These are phyloP conservation scores for Pyrenula aspistea DNA, from an alignment of 495 filamentous ascomycete genomes.

Conservation along the genomic window DNA sequence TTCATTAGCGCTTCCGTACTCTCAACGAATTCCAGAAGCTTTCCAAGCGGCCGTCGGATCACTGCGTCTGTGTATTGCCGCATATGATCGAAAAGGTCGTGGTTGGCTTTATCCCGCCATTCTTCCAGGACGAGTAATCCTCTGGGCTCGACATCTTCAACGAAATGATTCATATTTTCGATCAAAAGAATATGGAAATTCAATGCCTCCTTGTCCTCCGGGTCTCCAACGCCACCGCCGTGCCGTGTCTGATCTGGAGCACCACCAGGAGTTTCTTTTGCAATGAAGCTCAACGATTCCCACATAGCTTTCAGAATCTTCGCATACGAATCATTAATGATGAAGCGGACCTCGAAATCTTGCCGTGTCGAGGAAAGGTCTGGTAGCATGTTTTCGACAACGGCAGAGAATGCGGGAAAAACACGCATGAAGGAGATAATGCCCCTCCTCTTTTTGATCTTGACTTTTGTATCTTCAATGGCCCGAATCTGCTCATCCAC, in stretches of 20 bases:
- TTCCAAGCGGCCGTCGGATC: conserved; percentile 78
- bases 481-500: conserved; percentile 89
- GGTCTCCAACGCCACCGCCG: conserved; percentile 31
- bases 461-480: conserved; percentile 98
- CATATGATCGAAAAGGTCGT: conserved; percentile 82
- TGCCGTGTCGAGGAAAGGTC: conserved; percentile 28
- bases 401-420: conserved; percentile 72
- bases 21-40: conserved; percentile 80
- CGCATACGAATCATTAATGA: conserved; percentile 76
- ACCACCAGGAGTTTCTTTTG: conserved; percentile 72
- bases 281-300: conserved; percentile 89
- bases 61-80: conserved; percentile 75
- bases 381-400: conserved; percentile 71
- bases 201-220: conserved; percentile 87
- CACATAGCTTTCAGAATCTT: conserved; percentile 94
- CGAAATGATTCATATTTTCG: conserved; percentile 96
- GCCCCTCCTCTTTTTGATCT: conserved; percentile 95
- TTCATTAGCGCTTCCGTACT: conserved; percentile 59
- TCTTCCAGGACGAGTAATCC: conserved; percentile 62
- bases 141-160: conserved; percentile 77
- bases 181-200: conserved; percentile 96
- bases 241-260: conserved; percentile 11
- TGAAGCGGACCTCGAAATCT: conserved; percentile 52
- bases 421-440: conserved; percentile 89
- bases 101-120: conserved; percentile 63